A percentile compares a stretch with the other conserved stretches of the same genome.
Evolutionary conservation across 345 rosid genomes (phyloP).

Genomic region (Rhodamnia argentea): DNA sequence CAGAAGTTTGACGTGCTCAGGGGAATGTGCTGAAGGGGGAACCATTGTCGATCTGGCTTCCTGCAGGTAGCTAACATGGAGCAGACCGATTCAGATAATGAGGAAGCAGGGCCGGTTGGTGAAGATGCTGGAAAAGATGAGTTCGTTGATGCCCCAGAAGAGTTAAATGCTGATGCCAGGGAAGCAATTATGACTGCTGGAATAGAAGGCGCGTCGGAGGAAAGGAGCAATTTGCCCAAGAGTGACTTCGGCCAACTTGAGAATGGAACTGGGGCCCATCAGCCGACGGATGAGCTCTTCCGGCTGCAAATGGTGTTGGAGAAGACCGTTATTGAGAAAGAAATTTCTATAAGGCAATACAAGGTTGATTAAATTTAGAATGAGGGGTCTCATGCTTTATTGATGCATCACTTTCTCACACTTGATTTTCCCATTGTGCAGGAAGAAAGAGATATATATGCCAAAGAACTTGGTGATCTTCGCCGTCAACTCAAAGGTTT

Average conservation of each 20-base stretch:
- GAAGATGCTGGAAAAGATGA: slow-evolving; percentile 55
- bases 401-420: background rate
- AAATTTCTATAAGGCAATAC: slow-evolving; percentile 10
- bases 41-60: background rate
- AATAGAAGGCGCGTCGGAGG: slow-evolving; percentile 1
- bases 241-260: background rate
- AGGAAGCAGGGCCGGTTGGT: background rate
- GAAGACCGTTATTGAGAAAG: slow-evolving; percentile 24
- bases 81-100: background rate
- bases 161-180: slow-evolving; percentile 40
- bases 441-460: slow-evolving; percentile 42
- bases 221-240: background rate
- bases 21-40: background rate
- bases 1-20: background rate
- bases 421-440: slow-evolving; percentile 16
- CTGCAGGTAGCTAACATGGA: slow-evolving; percentile 5
- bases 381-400: background rate
- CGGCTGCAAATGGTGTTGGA: slow-evolving; percentile 12
- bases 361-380: slow-evolving; percentile 21
- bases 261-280: background rate
- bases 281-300: slow-evolving; percentile 13
- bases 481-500: slow-evolving; percentile 31
- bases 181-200: slow-evolving; percentile 15
- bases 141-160: slow-evolving; percentile 88
- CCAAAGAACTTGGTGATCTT: slow-evolving; percentile 30